phyloP scores from a whole-genome alignment of 805 yeast species.

The Yarrowia divulgata region DNA sequence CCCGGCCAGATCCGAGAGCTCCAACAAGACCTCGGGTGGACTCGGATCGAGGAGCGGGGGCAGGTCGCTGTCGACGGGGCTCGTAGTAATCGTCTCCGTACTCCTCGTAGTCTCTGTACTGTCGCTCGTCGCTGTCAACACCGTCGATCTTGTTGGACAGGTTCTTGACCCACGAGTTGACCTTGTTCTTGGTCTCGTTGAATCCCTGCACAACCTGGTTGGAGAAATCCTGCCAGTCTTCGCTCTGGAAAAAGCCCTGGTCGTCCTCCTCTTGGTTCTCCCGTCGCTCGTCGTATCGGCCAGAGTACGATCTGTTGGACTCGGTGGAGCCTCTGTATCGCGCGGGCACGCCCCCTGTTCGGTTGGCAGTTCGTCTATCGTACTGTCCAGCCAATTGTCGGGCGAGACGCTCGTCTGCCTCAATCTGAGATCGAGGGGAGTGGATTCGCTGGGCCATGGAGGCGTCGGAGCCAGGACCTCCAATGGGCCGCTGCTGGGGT shows the following conservation, averaged over 20 bases:
- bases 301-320: constrained; percentile 44
- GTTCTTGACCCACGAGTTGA: constrained; percentile 80
- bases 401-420: constrained; percentile 84
- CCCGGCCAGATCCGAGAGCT: constrained; percentile 41
- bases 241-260: constrained; percentile 50
- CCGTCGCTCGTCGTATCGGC: constrained; percentile 45
- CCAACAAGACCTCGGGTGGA: constrained; percentile 43
- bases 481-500: constrained; percentile 44
- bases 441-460: constrained; percentile 49
- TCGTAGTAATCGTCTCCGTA: constrained; percentile 35
- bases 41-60: constrained; percentile 30
- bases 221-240: constrained; percentile 60
- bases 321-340: constrained; percentile 21
- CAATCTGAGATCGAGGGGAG: constrained; percentile 54
- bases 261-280: constrained; percentile 41
- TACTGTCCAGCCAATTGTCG: constrained; percentile 66
- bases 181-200: constrained; percentile 78
- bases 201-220: constrained; percentile 75
- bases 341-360: constrained; percentile 34
- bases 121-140: constrained; percentile 43
- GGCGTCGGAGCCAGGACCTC: constrained; percentile 41
- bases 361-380: constrained; percentile 39
- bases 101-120: constrained; percentile 42
- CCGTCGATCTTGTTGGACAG: constrained; percentile 62
- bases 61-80: constrained; percentile 41